phyloP scores from a whole-genome alignment of 495 filamentous ascomycete genomes.

The Neurospora sp. region DNA sequence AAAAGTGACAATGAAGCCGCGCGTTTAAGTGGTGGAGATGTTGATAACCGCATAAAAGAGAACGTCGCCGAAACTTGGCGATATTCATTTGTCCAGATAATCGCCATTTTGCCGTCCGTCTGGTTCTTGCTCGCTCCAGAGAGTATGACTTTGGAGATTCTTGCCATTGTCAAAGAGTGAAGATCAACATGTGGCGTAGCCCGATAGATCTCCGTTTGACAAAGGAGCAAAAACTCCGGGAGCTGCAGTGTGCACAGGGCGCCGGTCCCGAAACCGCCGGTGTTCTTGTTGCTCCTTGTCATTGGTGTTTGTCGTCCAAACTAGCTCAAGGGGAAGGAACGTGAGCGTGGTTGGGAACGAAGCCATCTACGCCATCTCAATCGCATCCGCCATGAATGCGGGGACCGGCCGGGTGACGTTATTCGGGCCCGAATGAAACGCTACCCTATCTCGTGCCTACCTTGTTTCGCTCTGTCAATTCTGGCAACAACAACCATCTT shows the following conservation, averaged over 20 bases:
- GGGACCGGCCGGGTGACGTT: not conserved
- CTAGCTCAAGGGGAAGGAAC: not conserved
- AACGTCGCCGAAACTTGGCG: not conserved
- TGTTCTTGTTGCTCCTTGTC: not conserved
- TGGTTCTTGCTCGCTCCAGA: not conserved
- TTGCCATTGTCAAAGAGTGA: not conserved
- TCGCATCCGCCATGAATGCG: not conserved
- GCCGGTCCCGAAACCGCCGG: not conserved
- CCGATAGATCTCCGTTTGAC: not conserved
- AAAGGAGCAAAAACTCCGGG: not conserved
- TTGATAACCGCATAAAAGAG: not conserved
- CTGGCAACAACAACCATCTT: not conserved
- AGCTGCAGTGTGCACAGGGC: not conserved
- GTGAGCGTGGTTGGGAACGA: not conserved
- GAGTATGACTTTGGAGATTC: not conserved
- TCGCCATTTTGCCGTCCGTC: not conserved
- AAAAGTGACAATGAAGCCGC: not conserved
- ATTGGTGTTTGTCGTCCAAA: not conserved
- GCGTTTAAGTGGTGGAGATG: not conserved
- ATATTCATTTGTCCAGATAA: not conserved
- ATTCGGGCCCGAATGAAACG: not conserved
- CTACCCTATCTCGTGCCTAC: not conserved
- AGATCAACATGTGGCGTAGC: not conserved
- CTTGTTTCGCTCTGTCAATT: not conserved
- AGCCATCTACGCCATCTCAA: not conserved